Percentiles rank a stretch among this genome's conserved stretches.
phyloP scores from a whole-genome alignment of 495 filamentous ascomycete genomes.

The Tuber umbilicatum region DNA sequence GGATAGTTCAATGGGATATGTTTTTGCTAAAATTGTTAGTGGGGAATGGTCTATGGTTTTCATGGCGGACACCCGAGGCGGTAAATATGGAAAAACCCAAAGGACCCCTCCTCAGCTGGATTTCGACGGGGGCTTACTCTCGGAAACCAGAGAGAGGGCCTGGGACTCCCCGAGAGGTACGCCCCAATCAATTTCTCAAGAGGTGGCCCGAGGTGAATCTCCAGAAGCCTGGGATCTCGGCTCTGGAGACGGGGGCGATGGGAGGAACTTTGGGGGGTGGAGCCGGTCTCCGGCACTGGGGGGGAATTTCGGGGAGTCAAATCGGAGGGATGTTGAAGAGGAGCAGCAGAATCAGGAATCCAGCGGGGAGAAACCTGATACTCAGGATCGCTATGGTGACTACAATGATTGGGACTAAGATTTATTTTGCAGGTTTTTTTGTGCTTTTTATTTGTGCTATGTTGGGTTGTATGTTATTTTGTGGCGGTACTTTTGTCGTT shows the following conservation, averaged over 20 bases:
- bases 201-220: neutral
- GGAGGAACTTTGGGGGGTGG: neutral
- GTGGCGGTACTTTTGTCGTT: neutral
- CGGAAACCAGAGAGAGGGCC: neutral
- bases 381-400: neutral
- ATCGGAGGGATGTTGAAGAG: neutral
- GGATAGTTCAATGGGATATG: neutral
- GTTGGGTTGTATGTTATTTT: neutral
- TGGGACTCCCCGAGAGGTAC: neutral
- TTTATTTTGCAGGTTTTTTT: neutral
- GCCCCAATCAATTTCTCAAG: neutral
- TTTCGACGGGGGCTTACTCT: neutral
- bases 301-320: neutral
- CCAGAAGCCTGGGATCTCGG: neutral
- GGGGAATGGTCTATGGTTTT: neutral
- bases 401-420: neutral
- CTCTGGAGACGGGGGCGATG: neutral
- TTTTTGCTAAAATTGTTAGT: neutral
- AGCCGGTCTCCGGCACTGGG: neutral
- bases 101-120: neutral
- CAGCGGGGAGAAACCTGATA: neutral
- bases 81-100: neutral
- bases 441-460: neutral
- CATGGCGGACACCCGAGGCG: neutral
- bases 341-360: neutral